These are phyloP conservation scores for Lumnitzera littorea DNA, from an alignment of 345 rosid genomes.

Conservation along the genomic window DNA sequence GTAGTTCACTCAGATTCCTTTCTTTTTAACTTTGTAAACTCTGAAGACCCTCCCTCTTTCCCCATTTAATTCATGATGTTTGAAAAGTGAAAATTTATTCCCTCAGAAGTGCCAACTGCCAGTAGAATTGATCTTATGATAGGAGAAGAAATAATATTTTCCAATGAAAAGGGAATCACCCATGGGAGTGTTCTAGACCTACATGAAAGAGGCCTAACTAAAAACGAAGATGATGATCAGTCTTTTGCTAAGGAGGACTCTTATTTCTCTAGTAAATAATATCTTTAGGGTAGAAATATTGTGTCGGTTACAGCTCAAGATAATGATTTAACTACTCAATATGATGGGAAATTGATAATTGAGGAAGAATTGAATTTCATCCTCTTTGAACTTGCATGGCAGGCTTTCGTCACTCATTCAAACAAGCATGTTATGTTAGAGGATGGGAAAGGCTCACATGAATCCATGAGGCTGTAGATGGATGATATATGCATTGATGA, in stretches of 20 bases:
- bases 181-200: constrained; percentile 75
- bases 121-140: constrained; percentile 39
- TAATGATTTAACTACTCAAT: constrained; percentile 57
- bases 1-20: too few relatives aligned
- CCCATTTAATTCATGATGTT: not conserved
- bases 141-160: constrained; percentile 50
- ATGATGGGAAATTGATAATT: constrained; percentile 85
- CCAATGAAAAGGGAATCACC: constrained; percentile 81
- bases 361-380: constrained; percentile 71
- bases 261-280: constrained; percentile 83
- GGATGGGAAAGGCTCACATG: constrained; percentile 44
- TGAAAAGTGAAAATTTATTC: constrained; percentile 26
- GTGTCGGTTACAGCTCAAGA: constrained; percentile 59
- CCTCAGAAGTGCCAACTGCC: constrained; percentile 21
- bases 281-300: constrained; percentile 51
- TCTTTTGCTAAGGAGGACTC: constrained; percentile 95
- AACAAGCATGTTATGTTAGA: constrained; percentile 57
- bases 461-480: constrained; percentile 33
- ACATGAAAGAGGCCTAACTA: constrained; percentile 67
- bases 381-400: constrained; percentile 88
- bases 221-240: constrained; percentile 85
- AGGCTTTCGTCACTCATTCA: constrained; percentile 86
- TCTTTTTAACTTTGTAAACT: too few relatives aligned
- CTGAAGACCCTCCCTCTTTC: too few relatives aligned
- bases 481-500: constrained; percentile 67